These are phyloP conservation scores for Beauveria australis DNA, from an alignment of 2,329 filamentous ascomycete genomes.

Conservation along the genomic window DNA sequence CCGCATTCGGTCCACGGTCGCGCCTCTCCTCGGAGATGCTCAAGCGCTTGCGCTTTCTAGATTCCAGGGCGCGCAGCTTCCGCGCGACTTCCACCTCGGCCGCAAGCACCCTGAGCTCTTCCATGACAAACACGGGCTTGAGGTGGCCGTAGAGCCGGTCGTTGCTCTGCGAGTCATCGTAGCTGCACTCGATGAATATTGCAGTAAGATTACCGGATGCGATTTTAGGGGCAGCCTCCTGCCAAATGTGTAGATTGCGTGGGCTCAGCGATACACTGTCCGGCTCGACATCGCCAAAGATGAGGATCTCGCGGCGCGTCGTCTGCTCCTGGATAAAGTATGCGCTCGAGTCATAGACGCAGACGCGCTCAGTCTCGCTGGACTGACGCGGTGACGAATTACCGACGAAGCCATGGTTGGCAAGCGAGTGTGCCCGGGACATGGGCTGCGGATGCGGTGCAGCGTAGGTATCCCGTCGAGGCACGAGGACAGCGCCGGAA, in stretches of 20 bases:
- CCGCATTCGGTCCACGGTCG: constrained; percentile 15
- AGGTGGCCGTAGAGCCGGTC: constrained; percentile 82
- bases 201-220: constrained; percentile 62
- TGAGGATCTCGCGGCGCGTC: constrained; percentile 69
- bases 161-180: constrained; percentile 70
- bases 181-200: constrained; percentile 95
- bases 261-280: constrained; percentile 77
- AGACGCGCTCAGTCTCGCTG: constrained; percentile 42
- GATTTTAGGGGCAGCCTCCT: constrained; percentile 80
- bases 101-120: constrained; percentile 68
- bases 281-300: constrained; percentile 94
- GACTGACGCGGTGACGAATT: constrained; percentile 16
- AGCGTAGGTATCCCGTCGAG: constrained; percentile 20
- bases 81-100: constrained; percentile 55
- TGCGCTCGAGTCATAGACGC: constrained; percentile 80
- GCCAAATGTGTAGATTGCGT: constrained; percentile 77
- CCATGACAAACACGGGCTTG: constrained; percentile 71
- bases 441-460: constrained; percentile 1
- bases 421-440: constrained; percentile 20
- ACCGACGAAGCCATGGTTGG: constrained; percentile 23
- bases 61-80: constrained; percentile 25
- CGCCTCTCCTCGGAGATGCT: constrained; percentile 20
- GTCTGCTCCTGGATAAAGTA: constrained; percentile 79
- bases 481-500: constrained; percentile 23
- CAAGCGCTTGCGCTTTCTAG: constrained; percentile 59